Conservation (phyloP, 129 eudicot species). For the Escallonia herrerae region DNA sequence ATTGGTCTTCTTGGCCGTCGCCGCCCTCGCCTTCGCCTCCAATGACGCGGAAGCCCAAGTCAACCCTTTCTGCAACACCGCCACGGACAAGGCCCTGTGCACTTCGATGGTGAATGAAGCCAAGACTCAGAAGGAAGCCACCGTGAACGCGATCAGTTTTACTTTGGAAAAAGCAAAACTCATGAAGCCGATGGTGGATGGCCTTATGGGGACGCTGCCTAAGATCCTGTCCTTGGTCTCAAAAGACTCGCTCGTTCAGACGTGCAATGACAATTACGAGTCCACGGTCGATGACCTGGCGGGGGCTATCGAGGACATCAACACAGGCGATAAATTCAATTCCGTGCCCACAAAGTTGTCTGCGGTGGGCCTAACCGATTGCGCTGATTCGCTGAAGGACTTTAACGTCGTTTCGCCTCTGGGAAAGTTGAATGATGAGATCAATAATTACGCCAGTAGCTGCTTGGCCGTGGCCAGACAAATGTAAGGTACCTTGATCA, state of each 20-base stretch:
- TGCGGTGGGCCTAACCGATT: background rate
- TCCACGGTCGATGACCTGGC: background rate
- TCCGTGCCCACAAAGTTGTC: slow-evolving; percentile 4
- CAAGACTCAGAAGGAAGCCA: slow-evolving; percentile 8
- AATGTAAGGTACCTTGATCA: background rate
- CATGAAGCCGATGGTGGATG: background rate
- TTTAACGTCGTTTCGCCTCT: background rate
- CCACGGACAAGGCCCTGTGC: slow-evolving; percentile 15
- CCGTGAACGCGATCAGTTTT: slow-evolving; percentile 5
- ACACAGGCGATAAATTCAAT: background rate
- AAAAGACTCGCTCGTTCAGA: slow-evolving; percentile 4
- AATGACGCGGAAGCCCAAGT: background rate
- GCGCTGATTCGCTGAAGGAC: slow-evolving; percentile 12
- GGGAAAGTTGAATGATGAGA: background rate
- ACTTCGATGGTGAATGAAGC: background rate
- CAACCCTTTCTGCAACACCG: slow-evolving; percentile 1
- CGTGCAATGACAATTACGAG: slow-evolving; percentile 5
- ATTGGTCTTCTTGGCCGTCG: background rate
- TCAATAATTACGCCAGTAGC: background rate
- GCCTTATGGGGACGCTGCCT: slow-evolving; percentile 1
- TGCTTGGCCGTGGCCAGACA: background rate
- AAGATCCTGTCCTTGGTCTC: background rate
- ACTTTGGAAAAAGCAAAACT: background rate
- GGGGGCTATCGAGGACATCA: slow-evolving; percentile 5
- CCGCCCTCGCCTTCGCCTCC: background rate